These are phyloP conservation scores for Penicillium chermesinum DNA, from an alignment of 495 filamentous ascomycete genomes.

Conservation along the genomic window DNA sequence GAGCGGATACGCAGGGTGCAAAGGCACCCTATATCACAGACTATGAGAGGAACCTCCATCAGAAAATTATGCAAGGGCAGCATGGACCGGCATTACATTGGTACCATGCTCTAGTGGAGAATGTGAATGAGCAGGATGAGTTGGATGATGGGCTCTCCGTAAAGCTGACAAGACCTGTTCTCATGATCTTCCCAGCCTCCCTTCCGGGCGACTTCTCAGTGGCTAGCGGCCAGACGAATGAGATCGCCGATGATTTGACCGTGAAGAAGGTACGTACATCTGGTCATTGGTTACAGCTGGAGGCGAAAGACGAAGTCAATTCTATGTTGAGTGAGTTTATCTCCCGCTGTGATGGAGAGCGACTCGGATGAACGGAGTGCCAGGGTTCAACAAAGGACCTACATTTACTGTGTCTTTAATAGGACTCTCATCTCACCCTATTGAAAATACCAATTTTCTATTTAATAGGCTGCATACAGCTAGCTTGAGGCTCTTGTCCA, in stretches of 20 bases:
- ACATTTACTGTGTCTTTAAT: background rate
- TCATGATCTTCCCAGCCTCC: conserved; percentile 13
- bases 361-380: too few relatives aligned
- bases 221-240: conserved; percentile 12
- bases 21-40: conserved; percentile 19
- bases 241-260: conserved; percentile 15
- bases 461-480: too few relatives aligned
- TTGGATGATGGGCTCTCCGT: conserved; percentile 5
- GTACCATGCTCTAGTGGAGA: conserved; percentile 26
- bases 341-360: conserved; percentile 3
- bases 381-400: too few relatives aligned
- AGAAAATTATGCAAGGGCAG: conserved; percentile 22
- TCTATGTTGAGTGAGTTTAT: conserved; percentile 35
- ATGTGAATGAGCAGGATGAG: conserved; percentile 27
- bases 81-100: conserved; percentile 23
- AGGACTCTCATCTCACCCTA: background rate
- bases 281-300: conserved; percentile 31
- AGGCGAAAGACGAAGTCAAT: conserved; percentile 35
- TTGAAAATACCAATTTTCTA: too few relatives aligned
- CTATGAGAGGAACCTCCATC: conserved; percentile 17
- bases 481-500: too few relatives aligned
- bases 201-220: conserved; percentile 8
- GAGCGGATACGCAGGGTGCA: conserved; percentile 10
- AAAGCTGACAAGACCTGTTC: conserved; percentile 11
- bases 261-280: conserved; percentile 15